Conservation (phyloP, 2,329 filamentous ascomycete genomes). For the Daldinia eschscholtzii region DNA sequence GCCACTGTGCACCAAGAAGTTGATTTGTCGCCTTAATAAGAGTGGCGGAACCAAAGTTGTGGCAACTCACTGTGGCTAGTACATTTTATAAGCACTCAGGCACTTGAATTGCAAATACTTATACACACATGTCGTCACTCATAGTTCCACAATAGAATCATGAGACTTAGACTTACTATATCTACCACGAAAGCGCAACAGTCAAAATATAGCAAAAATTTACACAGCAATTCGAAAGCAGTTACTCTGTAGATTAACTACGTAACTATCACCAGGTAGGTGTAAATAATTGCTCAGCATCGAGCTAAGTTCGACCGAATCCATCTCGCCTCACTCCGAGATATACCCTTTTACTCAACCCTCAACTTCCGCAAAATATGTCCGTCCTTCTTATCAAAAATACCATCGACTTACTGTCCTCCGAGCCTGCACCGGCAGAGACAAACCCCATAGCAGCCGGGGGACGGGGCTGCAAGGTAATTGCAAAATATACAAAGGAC, state of each 20-base stretch:
- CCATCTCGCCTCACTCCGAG: slow-evolving; percentile 22
- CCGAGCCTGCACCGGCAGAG: slow-evolving; percentile 19
- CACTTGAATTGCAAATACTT: too few relatives aligned
- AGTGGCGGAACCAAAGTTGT: not conserved
- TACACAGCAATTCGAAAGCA: slow-evolving; percentile 12
- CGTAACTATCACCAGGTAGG: slow-evolving; percentile 29
- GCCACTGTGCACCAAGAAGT: not conserved
- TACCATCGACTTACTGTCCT: slow-evolving; percentile 33
- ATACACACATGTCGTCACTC: too few relatives aligned
- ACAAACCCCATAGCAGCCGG: slow-evolving; percentile 44
- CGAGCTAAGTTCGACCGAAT: slow-evolving; percentile 18
- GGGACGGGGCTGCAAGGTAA: slow-evolving; percentile 48
- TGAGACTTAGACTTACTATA: not conserved
- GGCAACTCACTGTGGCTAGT: not conserved
- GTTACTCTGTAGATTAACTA: slow-evolving; percentile 36
- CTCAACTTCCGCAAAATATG: slow-evolving; percentile 27
- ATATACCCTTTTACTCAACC: slow-evolving; percentile 23
- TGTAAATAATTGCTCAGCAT: slow-evolving; percentile 30
- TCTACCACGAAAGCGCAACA: not conserved
- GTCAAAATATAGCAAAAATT: not conserved
- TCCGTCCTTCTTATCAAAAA: slow-evolving; percentile 22
- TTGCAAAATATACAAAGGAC: slow-evolving; percentile 50
- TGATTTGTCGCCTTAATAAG: slow-evolving; percentile 3
- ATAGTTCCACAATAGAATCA: not conserved
- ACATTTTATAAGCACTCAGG: not conserved